Evolutionary conservation across 306 rosid species (phyloP).

Genomic region (Fragaria vesca): DNA sequence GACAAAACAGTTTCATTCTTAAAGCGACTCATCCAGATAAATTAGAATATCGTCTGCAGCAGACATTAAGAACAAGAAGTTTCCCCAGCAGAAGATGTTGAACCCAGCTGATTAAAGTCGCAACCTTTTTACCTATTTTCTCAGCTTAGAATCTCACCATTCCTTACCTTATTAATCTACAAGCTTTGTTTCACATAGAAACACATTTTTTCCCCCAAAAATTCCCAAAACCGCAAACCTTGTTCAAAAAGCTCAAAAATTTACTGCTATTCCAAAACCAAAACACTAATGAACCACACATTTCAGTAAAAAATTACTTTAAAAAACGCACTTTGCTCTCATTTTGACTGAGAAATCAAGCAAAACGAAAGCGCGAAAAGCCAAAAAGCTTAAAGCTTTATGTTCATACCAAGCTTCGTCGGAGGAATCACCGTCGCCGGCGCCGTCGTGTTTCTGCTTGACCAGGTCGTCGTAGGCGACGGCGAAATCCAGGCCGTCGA

Average conservation of each 20-base stretch:
- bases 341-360: conserved; percentile 27
- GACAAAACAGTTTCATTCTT: background rate
- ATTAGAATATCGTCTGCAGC: background rate
- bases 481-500: conserved; percentile 53
- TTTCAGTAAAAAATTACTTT: background rate
- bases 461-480: conserved; percentile 65
- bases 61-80: background rate
- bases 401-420: conserved; percentile 79
- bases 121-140: background rate
- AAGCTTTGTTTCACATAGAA: conserved; percentile 13
- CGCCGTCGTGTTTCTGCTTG: conserved; percentile 30
- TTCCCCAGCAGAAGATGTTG: background rate
- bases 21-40: background rate
- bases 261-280: background rate
- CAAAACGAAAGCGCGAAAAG: conserved; percentile 14
- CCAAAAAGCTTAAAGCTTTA: conserved; percentile 1
- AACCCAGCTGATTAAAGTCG: background rate
- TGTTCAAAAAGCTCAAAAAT: background rate
- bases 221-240: background rate
- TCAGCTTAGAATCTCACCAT: background rate
- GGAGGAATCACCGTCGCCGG: conserved; percentile 36
- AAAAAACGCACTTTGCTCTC: background rate
- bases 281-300: background rate
- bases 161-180: conserved; percentile 20
- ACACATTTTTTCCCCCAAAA: conserved; percentile 1